Base-by-base conservation (phyloP, 2,329 filamentous ascomycete genomes). In the Aspergillus viridinutans region DNA sequence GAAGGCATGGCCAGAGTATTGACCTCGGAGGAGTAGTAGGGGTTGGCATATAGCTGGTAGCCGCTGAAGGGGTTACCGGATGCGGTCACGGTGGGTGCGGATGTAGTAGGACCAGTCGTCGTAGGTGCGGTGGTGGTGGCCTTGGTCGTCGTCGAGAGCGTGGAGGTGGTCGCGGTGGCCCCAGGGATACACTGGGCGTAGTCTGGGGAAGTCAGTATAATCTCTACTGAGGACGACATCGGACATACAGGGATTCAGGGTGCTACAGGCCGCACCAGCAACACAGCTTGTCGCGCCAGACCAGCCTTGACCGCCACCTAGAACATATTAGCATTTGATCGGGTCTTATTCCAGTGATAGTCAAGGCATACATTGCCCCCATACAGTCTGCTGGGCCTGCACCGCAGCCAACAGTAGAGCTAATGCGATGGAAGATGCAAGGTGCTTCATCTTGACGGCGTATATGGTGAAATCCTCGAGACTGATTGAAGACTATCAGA, bases 1-100 rank as follows among this genome's bases (percentile, higher is more conserved):
- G 82, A 83, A 8, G 87, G 86, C 21, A 89, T 81, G 7, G 87
- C 87, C 20, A 80, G 72, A 38, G 69, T 79, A 55, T 77, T 76
- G 38, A 83, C 76, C 61, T 83, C 80, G 3, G 80, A 80, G 3
- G 80, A 74, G 67, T 83, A 83, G 69, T 80, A 82, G 3, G 79
- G 74, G 62, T 83, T 83, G 29, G 75, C 77, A 58, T 81, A 83
- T 49, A 80, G 75, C 58, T 78, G 72, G 57, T 79, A 76, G 21
- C 80, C 80, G 9, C 71, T 70, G 57, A 82, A 81, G 0, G 80
- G 78, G 64, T 83, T 83, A 29, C 84, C 85, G 14, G 78, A 58
- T 32, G 64, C 53, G 12, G 59, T 52, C 8, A 62, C 64, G 2
- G 65, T 61, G 12, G 60, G 58, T 1, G 58, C 52, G 9, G 64